Evolutionary conservation across 495 filamentous ascomycete genomes (phyloP).

Genomic region (Penicillium arizonense): DNA sequence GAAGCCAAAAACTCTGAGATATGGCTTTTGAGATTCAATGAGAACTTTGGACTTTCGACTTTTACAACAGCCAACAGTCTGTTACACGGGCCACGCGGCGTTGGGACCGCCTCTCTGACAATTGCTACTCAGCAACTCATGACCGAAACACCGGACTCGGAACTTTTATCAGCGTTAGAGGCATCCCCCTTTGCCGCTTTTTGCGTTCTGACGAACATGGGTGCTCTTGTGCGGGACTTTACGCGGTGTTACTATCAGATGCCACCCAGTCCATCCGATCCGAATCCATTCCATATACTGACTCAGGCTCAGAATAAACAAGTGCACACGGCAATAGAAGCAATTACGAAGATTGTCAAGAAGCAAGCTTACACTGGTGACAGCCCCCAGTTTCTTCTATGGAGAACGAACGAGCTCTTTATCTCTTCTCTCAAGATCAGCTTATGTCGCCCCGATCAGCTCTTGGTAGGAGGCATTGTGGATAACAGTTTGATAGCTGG

Average conservation of each 20-base stretch:
- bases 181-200: constrained; percentile 9
- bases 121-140: constrained; percentile 13
- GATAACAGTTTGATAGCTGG: constrained; percentile 14
- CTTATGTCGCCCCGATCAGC: constrained; percentile 10
- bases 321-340: constrained; percentile 6
- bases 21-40: constrained; percentile 9
- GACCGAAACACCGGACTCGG: constrained; percentile 9
- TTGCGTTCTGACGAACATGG: constrained; percentile 7
- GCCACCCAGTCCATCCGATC: constrained; percentile 10
- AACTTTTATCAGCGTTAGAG: constrained; percentile 9
- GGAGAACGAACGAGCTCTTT: constrained; percentile 12
- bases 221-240: constrained; percentile 9
- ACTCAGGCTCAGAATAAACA: constrained; percentile 12
- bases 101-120: constrained; percentile 8
- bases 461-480: constrained; percentile 14
- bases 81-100: constrained; percentile 6
- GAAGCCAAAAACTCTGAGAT: constrained; percentile 13
- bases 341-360: constrained; percentile 11
- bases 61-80: constrained; percentile 3
- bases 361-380: constrained; percentile 10
- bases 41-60: constrained; percentile 7
- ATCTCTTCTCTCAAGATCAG: constrained; percentile 11
- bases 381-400: constrained; percentile 9
- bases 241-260: constrained; percentile 15
- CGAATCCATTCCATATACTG: constrained; percentile 10